A percentile compares a stretch with the other conserved stretches of the same genome.
phyloP scores from a whole-genome alignment of 495 filamentous ascomycete genomes.

The Penicillium mononematosum region DNA sequence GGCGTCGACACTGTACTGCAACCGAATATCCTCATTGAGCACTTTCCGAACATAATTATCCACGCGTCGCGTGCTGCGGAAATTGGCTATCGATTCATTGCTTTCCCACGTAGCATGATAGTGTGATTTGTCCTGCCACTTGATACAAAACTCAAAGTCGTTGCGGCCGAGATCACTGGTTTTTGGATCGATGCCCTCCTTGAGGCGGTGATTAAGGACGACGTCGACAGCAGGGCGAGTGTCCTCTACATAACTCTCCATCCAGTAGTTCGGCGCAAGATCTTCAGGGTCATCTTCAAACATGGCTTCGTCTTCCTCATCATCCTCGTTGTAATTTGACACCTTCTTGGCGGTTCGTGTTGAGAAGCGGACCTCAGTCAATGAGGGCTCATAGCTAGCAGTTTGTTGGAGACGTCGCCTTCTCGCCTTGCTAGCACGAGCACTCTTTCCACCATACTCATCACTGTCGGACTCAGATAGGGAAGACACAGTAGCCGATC shows the following conservation, averaged over 20 bases:
- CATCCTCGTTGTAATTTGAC: conserved; percentile 85
- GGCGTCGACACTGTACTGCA: conserved; percentile 66
- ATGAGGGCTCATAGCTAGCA: conserved; percentile 57
- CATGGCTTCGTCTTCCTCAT: conserved; percentile 67
- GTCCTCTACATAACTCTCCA: conserved; percentile 61
- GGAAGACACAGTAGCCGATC: conserved; percentile 44
- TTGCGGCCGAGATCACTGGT: conserved; percentile 61
- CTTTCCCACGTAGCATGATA: conserved; percentile 95
- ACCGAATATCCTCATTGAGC: conserved; percentile 68
- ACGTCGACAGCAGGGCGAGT: conserved; percentile 80
- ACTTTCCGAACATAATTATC: conserved; percentile 92
- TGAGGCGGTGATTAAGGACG: conserved; percentile 79
- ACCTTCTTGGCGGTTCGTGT: conserved; percentile 82
- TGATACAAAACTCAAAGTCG: conserved; percentile 92
- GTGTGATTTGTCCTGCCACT: conserved; percentile 95
- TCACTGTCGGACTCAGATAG: conserved; percentile 53
- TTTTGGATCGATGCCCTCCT: conserved; percentile 61
- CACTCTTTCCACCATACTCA: conserved; percentile 72
- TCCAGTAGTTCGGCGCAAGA: conserved; percentile 62
- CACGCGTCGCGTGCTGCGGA: conserved; percentile 75
- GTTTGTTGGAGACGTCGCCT: conserved; percentile 62
- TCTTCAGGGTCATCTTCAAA: conserved; percentile 67
- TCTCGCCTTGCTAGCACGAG: conserved; percentile 68
- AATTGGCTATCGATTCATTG: conserved; percentile 62
- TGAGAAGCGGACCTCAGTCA: conserved; percentile 83